Evolutionary conservation across 495 filamentous ascomycete species (phyloP).

Genomic region (Stereocaulon alpinum): DNA sequence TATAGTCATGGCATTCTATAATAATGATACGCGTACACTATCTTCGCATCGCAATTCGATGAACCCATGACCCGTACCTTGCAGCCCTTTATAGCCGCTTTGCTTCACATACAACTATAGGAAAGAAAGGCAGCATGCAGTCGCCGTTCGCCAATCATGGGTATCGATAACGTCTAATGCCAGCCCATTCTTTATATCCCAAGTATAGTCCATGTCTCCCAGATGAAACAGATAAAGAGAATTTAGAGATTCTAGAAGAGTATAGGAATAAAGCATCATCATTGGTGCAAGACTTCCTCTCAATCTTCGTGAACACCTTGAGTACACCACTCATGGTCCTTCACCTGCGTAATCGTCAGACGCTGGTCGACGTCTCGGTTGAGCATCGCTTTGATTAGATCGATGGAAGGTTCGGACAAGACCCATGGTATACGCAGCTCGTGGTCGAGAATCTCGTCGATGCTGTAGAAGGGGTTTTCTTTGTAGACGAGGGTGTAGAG

Average conservation of each 20-base stretch:
- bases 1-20: too few relatives aligned
- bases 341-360: slow-evolving; percentile 70
- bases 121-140: background rate
- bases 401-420: slow-evolving; percentile 83
- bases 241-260: background rate
- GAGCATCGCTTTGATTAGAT: slow-evolving; percentile 83
- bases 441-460: slow-evolving; percentile 98
- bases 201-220: background rate
- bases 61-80: background rate
- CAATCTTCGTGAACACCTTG: background rate
- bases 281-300: background rate
- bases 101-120: background rate
- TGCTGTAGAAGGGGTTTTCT: slow-evolving; percentile 98
- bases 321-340: slow-evolving; percentile 70
- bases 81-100: background rate
- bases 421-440: slow-evolving; percentile 85
- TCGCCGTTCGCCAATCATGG: background rate
- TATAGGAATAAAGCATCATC: background rate
- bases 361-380: slow-evolving; percentile 76
- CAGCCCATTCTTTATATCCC: background rate
- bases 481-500: slow-evolving; percentile 99
- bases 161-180: slow-evolving; percentile 6
- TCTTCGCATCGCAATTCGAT: background rate
- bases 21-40: too few relatives aligned
- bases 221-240: background rate